Evolutionary conservation across 78 protist species (phyloP), one percentile per base, ranked within the genome.

Genomic region (Blattamonas nauphoetae): DNA sequence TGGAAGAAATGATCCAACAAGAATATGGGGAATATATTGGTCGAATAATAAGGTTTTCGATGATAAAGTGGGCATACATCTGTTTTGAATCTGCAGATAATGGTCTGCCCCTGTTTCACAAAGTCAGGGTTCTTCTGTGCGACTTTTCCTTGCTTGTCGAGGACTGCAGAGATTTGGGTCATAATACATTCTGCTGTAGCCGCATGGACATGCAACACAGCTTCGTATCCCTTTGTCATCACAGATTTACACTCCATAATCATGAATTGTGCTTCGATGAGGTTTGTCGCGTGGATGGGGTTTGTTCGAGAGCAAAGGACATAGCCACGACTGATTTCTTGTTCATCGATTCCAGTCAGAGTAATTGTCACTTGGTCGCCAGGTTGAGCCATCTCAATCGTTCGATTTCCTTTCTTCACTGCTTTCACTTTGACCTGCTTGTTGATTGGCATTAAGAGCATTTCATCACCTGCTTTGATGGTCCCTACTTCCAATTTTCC

Each of bases 401-500:
- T 6, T 1, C 33, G 33, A 32, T n/a, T 45, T 4, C 36, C 89
- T 45, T 78, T 38, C 46, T 32, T 29, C 2, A 87, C 2, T 29
- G 33, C 81, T 41, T 35, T 1, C 41, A 78, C 34, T 3, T 87
- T 83, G 43, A 55, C 55, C 32, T 44, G 44, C 32, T 6, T 78
- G 3, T 33, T 2, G n/a, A 78, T 64, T 1, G 89, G 89, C 3
- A 3, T 1, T 6, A 87, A 4, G 3, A 87, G 3, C 2, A 87
- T 4, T 1, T 87, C 11, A 2, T 4, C 45, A 1, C 78, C 86
- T 3, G 4, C 3, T 1, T 21, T 33, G 2, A 87, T 63, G 41
- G 6, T 5, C 3, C 89, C 89, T 1, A 71, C 38, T 55, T 87
- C 89, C 2, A 87, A 1, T 36, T 42, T 71, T 1, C 89, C 89